phyloP scores from a whole-genome alignment of 192 early-diverging fungal genomes.

The Rhizoclosmatium globosum region DNA sequence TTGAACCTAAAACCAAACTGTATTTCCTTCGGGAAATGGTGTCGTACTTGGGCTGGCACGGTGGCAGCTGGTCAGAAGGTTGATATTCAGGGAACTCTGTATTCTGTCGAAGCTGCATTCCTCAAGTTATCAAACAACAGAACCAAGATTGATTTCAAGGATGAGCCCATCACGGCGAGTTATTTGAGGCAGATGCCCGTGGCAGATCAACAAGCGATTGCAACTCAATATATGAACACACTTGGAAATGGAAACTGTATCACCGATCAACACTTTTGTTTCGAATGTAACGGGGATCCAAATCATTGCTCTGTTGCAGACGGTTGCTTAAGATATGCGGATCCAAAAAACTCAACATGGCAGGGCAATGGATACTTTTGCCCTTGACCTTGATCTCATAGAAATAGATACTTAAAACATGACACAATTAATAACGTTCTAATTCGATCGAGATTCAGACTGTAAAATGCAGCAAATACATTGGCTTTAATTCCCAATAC shows the following conservation, averaged over 20 bases:
- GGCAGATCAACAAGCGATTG: constrained; percentile 15
- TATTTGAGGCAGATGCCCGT: neutral
- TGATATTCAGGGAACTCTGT: neutral
- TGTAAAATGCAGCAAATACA: too few species aligned
- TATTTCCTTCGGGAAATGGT: constrained; percentile 24
- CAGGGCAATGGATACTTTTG: neutral
- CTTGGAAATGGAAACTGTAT: constrained; percentile 6
- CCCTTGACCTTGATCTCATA: neutral
- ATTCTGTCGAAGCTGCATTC: constrained; percentile 22
- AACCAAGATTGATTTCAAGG: constrained; percentile 13
- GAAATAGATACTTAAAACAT: too few species aligned
- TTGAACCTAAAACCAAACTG: constrained; percentile 21
- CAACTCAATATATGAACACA: neutral
- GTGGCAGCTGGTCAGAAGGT: neutral
- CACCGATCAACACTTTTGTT: constrained; percentile 17
- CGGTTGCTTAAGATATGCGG: neutral
- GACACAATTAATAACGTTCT: too few species aligned
- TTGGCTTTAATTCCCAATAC: too few species aligned
- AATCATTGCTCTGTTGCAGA: neutral
- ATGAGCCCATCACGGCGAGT: neutral
- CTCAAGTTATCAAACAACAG: neutral
- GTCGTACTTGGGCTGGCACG: constrained; percentile 15
- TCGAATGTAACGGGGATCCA: constrained; percentile 12
- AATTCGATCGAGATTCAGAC: too few species aligned
- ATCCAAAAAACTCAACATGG: neutral